phyloP scores from a whole-genome alignment of 2,329 filamentous ascomycete species.

The Calonectria pteridis region DNA sequence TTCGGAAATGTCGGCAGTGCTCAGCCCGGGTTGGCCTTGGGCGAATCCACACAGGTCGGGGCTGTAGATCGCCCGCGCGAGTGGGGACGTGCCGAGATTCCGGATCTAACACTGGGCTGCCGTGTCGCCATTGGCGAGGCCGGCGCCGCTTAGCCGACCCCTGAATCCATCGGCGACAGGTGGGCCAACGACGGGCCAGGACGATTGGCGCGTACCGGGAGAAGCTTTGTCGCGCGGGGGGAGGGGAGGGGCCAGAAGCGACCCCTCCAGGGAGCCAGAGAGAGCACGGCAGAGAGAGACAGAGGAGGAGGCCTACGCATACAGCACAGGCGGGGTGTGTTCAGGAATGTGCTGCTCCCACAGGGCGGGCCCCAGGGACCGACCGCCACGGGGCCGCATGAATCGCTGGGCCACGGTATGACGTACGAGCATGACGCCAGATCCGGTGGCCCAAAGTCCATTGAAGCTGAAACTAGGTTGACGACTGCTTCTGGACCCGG shows the following conservation, averaged over 20 bases:
- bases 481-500: neutral
- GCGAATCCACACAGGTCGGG: neutral
- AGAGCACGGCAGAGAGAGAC: neutral
- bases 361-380: neutral
- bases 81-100: constrained; percentile 25
- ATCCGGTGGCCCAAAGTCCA: neutral
- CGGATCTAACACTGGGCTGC: neutral
- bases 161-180: neutral
- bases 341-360: no score
- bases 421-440: neutral
- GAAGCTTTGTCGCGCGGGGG: neutral
- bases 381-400: neutral
- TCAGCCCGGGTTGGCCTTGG: neutral
- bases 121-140: constrained; percentile 13
- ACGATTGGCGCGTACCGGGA: neutral
- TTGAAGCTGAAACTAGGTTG: constrained; percentile 19
- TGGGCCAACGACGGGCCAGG: constrained; percentile 6
- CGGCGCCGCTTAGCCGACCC: constrained; percentile 10
- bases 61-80: neutral
- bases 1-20: constrained; percentile 12
- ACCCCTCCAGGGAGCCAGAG: neutral
- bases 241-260: neutral
- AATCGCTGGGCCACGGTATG: neutral
- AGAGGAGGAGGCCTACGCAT: no score
- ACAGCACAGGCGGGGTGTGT: no score